phyloP scores from a whole-genome alignment of 208 protist genomes.

The Kentomonas sorsogonicus region DNA sequence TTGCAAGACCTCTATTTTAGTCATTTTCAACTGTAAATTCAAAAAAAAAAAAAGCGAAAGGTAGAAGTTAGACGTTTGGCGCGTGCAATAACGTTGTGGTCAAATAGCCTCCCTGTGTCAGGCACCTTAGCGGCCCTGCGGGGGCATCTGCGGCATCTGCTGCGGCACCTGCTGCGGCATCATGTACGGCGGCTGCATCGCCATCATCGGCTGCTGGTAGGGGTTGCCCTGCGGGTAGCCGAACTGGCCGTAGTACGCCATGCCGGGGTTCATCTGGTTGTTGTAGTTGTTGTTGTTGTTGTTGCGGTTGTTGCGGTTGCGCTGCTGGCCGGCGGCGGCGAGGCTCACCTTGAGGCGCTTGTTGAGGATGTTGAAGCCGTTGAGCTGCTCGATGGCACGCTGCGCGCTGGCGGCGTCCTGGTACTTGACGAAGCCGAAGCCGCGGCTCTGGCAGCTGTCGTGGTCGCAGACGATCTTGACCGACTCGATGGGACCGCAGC shows the following conservation, averaged over 20 bases:
- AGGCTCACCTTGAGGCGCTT: conserved; percentile 78
- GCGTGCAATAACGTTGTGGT: too few relatives aligned
- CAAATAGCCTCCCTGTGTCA: neutral
- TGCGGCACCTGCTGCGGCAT: conserved; percentile 17
- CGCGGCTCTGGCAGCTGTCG: conserved; percentile 61
- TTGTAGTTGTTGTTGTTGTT: too few relatives aligned
- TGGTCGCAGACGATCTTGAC: conserved; percentile 79
- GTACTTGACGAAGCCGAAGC: conserved; percentile 81
- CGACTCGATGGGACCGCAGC: conserved; percentile 61
- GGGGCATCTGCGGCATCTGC: conserved; percentile 25
- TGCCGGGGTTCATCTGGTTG: conserved; percentile 19
- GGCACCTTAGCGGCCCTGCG: neutral
- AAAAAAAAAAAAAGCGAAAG: too few relatives aligned
- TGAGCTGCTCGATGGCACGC: conserved; percentile 57
- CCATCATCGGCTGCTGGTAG: conserved; percentile 56
- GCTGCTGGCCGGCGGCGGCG: conserved; percentile 53
- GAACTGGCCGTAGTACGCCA: conserved; percentile 38
- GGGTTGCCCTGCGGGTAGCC: conserved; percentile 37
- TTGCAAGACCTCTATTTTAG: neutral
- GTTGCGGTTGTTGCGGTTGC: conserved; percentile 20
- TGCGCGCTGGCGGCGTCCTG: conserved; percentile 45
- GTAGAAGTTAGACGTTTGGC: too few relatives aligned
- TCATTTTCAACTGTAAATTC: neutral
- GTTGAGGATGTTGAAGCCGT: conserved; percentile 72
- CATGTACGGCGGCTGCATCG: conserved; percentile 36